Percentiles rank a stretch among this genome's conserved stretches.
Evolutionary conservation across 2,329 filamentous ascomycete species (phyloP).

Genomic region (Pleurostoma richardsiae): DNA sequence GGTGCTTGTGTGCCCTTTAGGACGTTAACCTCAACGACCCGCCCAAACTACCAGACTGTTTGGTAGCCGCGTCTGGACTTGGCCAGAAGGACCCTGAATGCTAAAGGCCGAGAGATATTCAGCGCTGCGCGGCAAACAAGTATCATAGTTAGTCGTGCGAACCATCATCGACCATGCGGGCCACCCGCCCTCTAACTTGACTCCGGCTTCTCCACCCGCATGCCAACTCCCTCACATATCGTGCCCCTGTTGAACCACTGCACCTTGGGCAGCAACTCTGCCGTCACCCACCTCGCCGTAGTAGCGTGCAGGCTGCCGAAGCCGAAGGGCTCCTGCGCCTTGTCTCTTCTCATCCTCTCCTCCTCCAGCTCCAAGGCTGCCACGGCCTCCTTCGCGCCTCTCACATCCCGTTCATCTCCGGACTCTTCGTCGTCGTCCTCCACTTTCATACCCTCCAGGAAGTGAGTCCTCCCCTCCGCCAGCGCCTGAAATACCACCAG

Average conservation of each 20-base stretch:
- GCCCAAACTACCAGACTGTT: no score
- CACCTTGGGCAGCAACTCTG: slow-evolving; percentile 41
- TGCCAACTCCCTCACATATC: slow-evolving; percentile 41
- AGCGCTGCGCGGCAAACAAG: no score
- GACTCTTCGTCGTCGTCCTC: slow-evolving; percentile 3
- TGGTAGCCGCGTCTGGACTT: no score
- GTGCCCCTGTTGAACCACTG: slow-evolving; percentile 47
- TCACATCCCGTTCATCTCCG: slow-evolving; percentile 1
- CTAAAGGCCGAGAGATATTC: no score
- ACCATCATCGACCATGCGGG: no score
- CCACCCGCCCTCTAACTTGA: no score
- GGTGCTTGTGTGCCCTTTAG: no score
- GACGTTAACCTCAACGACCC: no score
- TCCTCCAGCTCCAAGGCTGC: slow-evolving; percentile 14
- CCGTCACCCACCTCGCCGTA: slow-evolving; percentile 57
- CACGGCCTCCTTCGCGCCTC: slow-evolving; percentile 7
- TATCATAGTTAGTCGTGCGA: no score
- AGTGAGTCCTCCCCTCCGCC: slow-evolving; percentile 44
- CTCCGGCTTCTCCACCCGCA: slow-evolving; percentile 3
- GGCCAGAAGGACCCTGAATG: no score
- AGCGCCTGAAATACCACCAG: slow-evolving; percentile 56
- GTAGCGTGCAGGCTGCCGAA: slow-evolving; percentile 50
- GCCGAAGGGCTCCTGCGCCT: slow-evolving; percentile 45
- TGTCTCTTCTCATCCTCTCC: slow-evolving; percentile 33
- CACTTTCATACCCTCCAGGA: slow-evolving; percentile 24